phyloP scores from a whole-genome alignment of 2,329 filamentous ascomycete species.

The Ceratocystis alfenasii region DNA sequence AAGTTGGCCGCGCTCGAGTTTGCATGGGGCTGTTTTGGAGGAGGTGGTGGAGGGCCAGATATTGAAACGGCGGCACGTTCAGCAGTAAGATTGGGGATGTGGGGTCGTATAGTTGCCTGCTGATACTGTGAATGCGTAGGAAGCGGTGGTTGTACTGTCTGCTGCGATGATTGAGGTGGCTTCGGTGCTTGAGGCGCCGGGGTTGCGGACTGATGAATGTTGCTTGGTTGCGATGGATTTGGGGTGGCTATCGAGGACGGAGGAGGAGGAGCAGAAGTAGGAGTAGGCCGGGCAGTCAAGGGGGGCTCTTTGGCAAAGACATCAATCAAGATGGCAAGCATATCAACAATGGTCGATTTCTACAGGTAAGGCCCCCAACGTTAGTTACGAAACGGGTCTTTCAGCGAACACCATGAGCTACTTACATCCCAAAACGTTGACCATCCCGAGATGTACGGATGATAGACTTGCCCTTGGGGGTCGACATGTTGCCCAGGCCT shows the following conservation, averaged over 20 bases:
- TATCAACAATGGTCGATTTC: slow-evolving; percentile 77
- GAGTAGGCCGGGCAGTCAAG: slow-evolving; percentile 50
- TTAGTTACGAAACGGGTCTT: slow-evolving; percentile 23
- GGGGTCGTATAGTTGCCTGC: slow-evolving; percentile 19
- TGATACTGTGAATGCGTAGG: slow-evolving; percentile 29
- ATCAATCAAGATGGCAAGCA: slow-evolving; percentile 68
- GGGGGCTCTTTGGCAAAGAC: slow-evolving; percentile 93
- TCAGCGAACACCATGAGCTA: slow-evolving; percentile 26
- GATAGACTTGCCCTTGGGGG: slow-evolving; percentile 83
- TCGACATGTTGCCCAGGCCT: slow-evolving; percentile 91
- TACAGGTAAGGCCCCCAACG: slow-evolving; percentile 26
- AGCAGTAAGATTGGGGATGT: not conserved
- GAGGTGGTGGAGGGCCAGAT: slow-evolving; percentile 25
- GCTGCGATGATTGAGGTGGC: slow-evolving; percentile 25
- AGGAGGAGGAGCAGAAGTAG: not conserved
- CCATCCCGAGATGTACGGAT: slow-evolving; percentile 91
- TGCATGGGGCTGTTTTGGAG: slow-evolving; percentile 24
- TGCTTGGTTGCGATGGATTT: slow-evolving; percentile 52
- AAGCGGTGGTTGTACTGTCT: slow-evolving; percentile 26
- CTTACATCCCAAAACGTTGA: slow-evolving; percentile 77
- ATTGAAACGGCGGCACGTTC: not conserved
- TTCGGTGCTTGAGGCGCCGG: slow-evolving; percentile 24
- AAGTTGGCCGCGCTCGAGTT: slow-evolving; percentile 6
- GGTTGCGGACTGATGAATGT: slow-evolving; percentile 25
- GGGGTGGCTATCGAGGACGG: slow-evolving; percentile 36